Percentiles rank a stretch among this genome's conserved stretches.
Conservation (phyloP, 2,329 filamentous ascomycete genomes). For the Raffaelea albimanens region DNA sequence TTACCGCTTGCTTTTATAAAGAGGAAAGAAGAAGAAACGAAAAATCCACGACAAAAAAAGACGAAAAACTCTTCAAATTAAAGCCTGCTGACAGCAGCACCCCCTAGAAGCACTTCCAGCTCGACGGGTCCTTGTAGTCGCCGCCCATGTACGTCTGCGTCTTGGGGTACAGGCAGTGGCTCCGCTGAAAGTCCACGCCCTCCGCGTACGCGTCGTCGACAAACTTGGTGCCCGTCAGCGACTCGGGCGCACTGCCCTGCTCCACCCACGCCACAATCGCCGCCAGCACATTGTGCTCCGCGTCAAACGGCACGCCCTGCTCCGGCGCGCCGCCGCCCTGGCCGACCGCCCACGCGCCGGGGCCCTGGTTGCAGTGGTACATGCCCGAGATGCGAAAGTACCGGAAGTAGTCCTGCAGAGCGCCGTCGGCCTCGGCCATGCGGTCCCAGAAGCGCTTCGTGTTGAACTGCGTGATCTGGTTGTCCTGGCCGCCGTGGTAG, state of each 20-base stretch:
- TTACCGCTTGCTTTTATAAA: too few relatives aligned
- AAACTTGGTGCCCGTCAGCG: conserved; percentile 12
- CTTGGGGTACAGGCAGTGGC: conserved; percentile 7
- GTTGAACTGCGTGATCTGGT: conserved; percentile 32
- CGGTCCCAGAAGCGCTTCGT: conserved; percentile 38
- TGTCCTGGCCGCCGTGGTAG: conserved; percentile 33
- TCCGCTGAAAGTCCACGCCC: conserved; percentile 8
- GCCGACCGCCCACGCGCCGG: conserved; percentile 25
- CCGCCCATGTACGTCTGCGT: conserved; percentile 6
- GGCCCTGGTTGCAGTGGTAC: conserved; percentile 37
- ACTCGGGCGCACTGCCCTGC: conserved; percentile 29
- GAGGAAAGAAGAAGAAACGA: too few relatives aligned
- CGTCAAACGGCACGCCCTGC: conserved; percentile 18
- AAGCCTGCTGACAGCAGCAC: too few relatives aligned
- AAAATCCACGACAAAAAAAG: too few relatives aligned
- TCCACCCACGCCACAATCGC: conserved; percentile 39
- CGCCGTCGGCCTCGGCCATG: conserved; percentile 22
- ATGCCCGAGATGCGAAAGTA: conserved; percentile 44
- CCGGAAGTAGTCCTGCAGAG: conserved; percentile 35
- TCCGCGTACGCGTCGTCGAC: conserved; percentile 1
- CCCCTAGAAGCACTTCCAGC: conserved; percentile 5
- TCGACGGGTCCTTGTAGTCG: conserved; percentile 3
- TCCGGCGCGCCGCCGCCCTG: conserved; percentile 13
- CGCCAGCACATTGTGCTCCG: conserved; percentile 31
- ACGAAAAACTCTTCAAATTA: too few relatives aligned